A percentile compares a stretch with the other conserved stretches of the same genome.
phyloP scores from a whole-genome alignment of 331 rosid genomes.

The Erythrophleum ivorense region DNA sequence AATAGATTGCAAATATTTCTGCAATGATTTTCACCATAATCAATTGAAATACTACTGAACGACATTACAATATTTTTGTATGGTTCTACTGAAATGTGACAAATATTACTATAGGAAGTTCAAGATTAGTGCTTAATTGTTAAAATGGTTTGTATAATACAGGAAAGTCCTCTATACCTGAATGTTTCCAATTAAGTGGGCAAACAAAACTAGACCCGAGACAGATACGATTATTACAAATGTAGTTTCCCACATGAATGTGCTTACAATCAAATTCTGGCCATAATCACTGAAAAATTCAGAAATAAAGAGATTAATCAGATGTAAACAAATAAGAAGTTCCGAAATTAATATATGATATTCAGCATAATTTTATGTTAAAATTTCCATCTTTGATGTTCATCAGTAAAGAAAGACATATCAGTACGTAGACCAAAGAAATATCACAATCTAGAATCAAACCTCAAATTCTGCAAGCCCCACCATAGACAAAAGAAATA shows the following conservation, averaged over 20 bases:
- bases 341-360: background rate
- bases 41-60: background rate
- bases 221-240: conserved; percentile 81
- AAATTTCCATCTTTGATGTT: background rate
- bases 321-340: conserved; percentile 35
- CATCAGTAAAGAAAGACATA: background rate
- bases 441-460: conserved; percentile 24
- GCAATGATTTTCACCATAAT: conserved; percentile 31
- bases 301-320: conserved; percentile 35
- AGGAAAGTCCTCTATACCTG: conserved; percentile 58
- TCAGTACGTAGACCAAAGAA: background rate
- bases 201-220: conserved; percentile 83
- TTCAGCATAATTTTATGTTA: no score
- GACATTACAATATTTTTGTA: background rate
- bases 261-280: conserved; percentile 66
- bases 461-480: conserved; percentile 98
- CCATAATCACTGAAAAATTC: conserved; percentile 72
- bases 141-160: background rate
- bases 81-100: background rate
- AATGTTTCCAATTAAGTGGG: conserved; percentile 93
- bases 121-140: no score
- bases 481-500: conserved; percentile 90
- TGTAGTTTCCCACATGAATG: conserved; percentile 75
- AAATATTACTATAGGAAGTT: background rate
- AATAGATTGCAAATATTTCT: conserved; percentile 91